Conservation (phyloP, 1,139 yeast genomes). For the Zhuliangozyma parablackwelliae region DNA sequence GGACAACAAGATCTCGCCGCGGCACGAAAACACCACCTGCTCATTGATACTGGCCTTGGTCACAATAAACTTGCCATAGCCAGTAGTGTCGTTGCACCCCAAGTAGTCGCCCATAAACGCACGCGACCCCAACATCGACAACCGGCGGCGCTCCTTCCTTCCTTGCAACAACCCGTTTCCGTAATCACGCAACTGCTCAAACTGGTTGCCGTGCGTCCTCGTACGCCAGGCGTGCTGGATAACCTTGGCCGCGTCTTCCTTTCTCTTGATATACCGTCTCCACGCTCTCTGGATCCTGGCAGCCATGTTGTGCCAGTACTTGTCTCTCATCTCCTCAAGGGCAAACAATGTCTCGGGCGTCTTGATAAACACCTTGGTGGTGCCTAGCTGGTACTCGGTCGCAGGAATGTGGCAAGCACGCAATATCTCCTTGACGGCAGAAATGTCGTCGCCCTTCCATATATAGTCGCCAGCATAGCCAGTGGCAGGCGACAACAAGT, state of each 20-base stretch:
- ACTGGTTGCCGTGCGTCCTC: conserved; percentile 75
- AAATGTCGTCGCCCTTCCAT: conserved; percentile 83
- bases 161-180: conserved; percentile 69
- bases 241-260: conserved; percentile 81
- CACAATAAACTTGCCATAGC: conserved; percentile 65
- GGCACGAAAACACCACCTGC: conserved; percentile 67
- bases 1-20: conserved; percentile 76
- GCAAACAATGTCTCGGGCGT: conserved; percentile 97
- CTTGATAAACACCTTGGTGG: conserved; percentile 90
- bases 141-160: conserved; percentile 84
- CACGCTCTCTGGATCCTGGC: conserved; percentile 96
- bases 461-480: conserved; percentile 98
- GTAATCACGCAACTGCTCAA: conserved; percentile 76
- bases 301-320: conserved; percentile 98
- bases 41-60: conserved; percentile 69
- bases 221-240: conserved; percentile 86
- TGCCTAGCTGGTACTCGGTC: conserved; percentile 87
- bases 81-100: conserved; percentile 70
- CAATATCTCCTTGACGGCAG: conserved; percentile 79
- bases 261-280: conserved; percentile 76
- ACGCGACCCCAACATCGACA: conserved; percentile 84
- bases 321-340: conserved; percentile 92
- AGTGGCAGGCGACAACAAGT: conserved; percentile 78
- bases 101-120: conserved; percentile 94
- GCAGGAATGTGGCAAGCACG: conserved; percentile 75